Evolutionary conservation across 306 rosid genomes (phyloP).

Genomic region (Casuarina glauca): DNA sequence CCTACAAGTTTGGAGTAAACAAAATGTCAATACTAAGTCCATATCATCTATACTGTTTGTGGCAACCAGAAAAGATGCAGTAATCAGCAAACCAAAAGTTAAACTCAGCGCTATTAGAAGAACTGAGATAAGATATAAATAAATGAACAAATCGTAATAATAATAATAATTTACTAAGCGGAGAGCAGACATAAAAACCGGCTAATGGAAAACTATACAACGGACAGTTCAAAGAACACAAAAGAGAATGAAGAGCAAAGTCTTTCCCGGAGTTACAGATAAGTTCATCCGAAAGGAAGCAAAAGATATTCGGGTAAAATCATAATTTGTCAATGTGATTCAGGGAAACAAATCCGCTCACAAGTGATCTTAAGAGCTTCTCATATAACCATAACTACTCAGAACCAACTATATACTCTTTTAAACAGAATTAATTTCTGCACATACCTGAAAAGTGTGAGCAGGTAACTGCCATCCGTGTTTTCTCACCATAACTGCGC

Average conservation of each 20-base stretch:
- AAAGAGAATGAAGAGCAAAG: background rate
- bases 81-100: background rate
- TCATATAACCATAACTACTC: background rate
- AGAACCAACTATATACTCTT: background rate
- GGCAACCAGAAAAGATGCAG: background rate
- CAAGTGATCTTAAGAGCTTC: background rate
- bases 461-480: constrained; percentile 99
- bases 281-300: background rate
- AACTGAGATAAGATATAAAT: background rate
- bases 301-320: background rate
- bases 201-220: background rate
- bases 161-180: background rate
- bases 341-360: too few species aligned
- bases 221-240: background rate
- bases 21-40: too few species aligned
- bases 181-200: background rate
- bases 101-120: background rate
- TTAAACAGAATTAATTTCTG: background rate
- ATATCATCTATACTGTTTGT: too few species aligned
- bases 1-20: too few species aligned
- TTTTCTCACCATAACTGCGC: constrained; percentile 75
- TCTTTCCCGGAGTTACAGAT: background rate
- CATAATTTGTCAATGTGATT: background rate
- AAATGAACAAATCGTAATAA: background rate
- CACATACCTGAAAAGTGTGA: constrained; percentile 86